phyloP scores from a whole-genome alignment of 306 rosid species.

The Hippophae tibetana region DNA sequence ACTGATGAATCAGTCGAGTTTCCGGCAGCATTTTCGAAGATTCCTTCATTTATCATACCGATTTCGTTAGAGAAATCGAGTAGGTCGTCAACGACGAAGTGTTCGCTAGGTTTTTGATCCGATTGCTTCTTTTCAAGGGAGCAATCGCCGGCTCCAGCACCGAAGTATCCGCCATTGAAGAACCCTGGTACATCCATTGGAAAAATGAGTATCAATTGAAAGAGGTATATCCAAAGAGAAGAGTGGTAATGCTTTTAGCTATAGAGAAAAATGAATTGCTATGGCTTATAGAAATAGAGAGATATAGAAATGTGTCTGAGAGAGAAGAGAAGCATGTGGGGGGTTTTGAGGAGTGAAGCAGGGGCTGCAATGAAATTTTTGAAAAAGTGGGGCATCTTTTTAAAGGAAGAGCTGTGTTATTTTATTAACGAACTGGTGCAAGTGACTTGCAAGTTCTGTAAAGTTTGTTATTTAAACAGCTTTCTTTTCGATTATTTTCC shows the following conservation, averaged over 20 bases:
- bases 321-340: conserved; percentile 23
- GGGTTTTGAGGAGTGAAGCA: conserved; percentile 70
- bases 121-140: conserved; percentile 37
- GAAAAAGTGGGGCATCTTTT: conserved; percentile 33
- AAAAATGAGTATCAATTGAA: background rate
- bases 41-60: conserved; percentile 47
- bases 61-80: conserved; percentile 23
- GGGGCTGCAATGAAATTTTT: conserved; percentile 37
- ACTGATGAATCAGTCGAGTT: conserved; percentile 56
- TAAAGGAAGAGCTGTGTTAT: conserved; percentile 34
- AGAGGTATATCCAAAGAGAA: background rate
- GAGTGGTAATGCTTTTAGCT: background rate
- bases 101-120: conserved; percentile 44
- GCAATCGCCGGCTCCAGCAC: conserved; percentile 34
- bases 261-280: no score
- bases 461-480: conserved; percentile 27
- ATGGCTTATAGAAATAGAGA: no score
- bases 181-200: conserved; percentile 62
- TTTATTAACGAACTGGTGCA: conserved; percentile 30
- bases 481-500: conserved; percentile 13
- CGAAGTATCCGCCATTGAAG: conserved; percentile 51
- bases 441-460: conserved; percentile 75
- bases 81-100: conserved; percentile 74
- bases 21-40: conserved; percentile 58
- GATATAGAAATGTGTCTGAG: conserved; percentile 13